Evolutionary conservation across 768 basidiomycete species (phyloP), one percentile per base, ranked within the genome.

Genomic region (Boletus sp.): DNA sequence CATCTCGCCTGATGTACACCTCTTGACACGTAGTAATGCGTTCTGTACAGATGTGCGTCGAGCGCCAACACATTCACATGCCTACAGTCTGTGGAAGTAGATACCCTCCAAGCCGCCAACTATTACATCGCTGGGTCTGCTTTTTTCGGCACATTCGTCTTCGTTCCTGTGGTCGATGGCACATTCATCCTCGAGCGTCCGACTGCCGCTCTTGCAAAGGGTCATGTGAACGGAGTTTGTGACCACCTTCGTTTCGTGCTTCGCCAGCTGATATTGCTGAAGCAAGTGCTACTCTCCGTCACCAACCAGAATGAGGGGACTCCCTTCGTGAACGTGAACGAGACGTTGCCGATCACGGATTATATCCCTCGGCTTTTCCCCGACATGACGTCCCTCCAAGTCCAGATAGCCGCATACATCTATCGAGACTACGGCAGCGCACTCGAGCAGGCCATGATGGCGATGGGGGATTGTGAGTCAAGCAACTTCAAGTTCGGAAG

Each of bases 81-180:
- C 53, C 66, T 81, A 13, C 75, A 78, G 23, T 50, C 60, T 5
- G 63, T 64, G 5, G 68, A 76, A 13, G 64, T 60, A 13, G 57
- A 52, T 10, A 52, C 53, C 3, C 68, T 82, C 4, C 64, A 74
- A 50, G 53, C 52, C 8, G 67, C 64, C 6, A 80, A 80, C 51
- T 23, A 46, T 5, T 45, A 71, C 9, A 57, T 79, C 15, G 65
- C 64, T 5, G 13, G 2, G 0, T 64, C 62, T 27, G 72, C 58
- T 7, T 76, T 79, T 61, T 77, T 56, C 47, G 76, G 75, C 1
- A 74, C 73, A 2, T 76, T 66, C 33, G 56, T 64, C 7, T 77
- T 76, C 37, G 68, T 71, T 11, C 79, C 79, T 0, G 78, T 82
- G 23, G 71, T 82, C 3, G 80, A 81, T 58, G 79, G 77, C 2